Evolutionary conservation across 495 filamentous ascomycete genomes (phyloP).

Genomic region (Talaromyces liani): DNA sequence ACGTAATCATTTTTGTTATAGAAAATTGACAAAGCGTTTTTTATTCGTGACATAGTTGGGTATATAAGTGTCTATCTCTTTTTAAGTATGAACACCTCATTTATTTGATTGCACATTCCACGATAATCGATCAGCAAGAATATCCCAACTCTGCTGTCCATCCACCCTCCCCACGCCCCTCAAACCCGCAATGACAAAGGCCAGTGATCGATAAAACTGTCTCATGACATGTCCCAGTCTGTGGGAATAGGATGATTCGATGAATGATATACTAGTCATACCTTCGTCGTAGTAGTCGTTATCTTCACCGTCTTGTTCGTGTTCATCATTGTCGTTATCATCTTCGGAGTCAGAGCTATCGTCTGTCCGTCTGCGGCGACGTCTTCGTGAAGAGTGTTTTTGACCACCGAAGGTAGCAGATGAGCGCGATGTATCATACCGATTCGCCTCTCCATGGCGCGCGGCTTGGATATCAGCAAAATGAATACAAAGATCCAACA

Average conservation of each 20-base stretch:
- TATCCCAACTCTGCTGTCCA: constrained; percentile 41
- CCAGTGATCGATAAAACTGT: constrained; percentile 32
- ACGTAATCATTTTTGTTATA: background rate
- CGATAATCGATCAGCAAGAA: constrained; percentile 40
- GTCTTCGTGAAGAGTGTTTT: constrained; percentile 8
- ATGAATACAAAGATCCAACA: constrained; percentile 51
- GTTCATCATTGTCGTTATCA: constrained; percentile 6
- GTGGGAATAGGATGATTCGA: constrained; percentile 21
- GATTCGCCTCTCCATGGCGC: constrained; percentile 14
- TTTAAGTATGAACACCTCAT: background rate
- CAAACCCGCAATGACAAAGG: constrained; percentile 39
- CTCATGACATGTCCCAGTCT: constrained; percentile 28
- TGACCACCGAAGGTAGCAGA: background rate
- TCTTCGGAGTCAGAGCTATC: constrained; percentile 9
- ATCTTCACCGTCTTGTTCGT: constrained; percentile 13
- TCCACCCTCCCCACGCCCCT: constrained; percentile 38
- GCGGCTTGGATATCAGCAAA: constrained; percentile 41
- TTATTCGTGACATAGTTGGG: background rate
- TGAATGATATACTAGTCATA: constrained; percentile 16
- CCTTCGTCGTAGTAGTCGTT: constrained; percentile 16
- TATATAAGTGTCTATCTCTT: background rate
- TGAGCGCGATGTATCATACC: constrained; percentile 14
- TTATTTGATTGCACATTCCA: constrained; percentile 15
- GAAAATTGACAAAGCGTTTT: background rate
- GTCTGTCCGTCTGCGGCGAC: constrained; percentile 9